Percentiles rank a stretch among this genome's conserved stretches.
Evolutionary conservation across 176 grass and related monocot species (phyloP).

Genomic region (Avena atlantica): DNA sequence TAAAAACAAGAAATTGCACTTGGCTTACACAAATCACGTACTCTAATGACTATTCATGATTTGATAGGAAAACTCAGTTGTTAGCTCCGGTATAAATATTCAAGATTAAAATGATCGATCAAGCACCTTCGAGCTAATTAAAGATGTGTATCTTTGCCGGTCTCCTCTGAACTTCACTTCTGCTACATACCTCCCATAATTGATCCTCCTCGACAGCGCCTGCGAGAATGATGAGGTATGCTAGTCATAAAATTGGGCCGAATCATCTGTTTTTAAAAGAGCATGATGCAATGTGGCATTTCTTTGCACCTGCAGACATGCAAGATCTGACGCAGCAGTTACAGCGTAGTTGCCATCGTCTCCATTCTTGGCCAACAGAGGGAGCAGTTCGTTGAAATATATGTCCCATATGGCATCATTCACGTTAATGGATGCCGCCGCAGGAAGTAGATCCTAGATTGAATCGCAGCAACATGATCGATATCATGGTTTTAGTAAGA

Average conservation of each 20-base stretch:
- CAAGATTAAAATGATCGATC: background rate
- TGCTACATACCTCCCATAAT: slow-evolving; percentile 83
- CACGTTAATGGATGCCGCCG: slow-evolving; percentile 54
- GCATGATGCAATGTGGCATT: background rate
- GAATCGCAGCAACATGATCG: background rate
- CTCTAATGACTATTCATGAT: background rate
- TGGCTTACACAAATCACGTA: background rate
- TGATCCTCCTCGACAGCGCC: slow-evolving; percentile 86
- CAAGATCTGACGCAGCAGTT: slow-evolving; percentile 70
- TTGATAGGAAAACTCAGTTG: too few relatives aligned
- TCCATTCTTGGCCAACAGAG: slow-evolving; percentile 63
- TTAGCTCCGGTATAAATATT: background rate
- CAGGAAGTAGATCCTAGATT: slow-evolving; percentile 62
- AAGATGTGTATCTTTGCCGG: slow-evolving; percentile 60
- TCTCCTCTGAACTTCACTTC: slow-evolving; percentile 85
- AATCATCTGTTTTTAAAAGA: background rate
- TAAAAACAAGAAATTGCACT: background rate
- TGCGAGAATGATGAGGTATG: slow-evolving; percentile 8
- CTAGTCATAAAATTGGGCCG: background rate
- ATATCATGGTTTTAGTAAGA: background rate
- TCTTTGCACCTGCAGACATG: slow-evolving; percentile 72
- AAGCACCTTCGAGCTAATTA: slow-evolving; percentile 73
- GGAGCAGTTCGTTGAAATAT: slow-evolving; percentile 77
- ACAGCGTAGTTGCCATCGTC: slow-evolving; percentile 87
- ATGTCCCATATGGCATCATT: slow-evolving; percentile 74